Evolutionary conservation across 179 eudicot genomes (phyloP), one percentile per base, ranked within the genome.

Genomic region (Dionaea muscipula): DNA sequence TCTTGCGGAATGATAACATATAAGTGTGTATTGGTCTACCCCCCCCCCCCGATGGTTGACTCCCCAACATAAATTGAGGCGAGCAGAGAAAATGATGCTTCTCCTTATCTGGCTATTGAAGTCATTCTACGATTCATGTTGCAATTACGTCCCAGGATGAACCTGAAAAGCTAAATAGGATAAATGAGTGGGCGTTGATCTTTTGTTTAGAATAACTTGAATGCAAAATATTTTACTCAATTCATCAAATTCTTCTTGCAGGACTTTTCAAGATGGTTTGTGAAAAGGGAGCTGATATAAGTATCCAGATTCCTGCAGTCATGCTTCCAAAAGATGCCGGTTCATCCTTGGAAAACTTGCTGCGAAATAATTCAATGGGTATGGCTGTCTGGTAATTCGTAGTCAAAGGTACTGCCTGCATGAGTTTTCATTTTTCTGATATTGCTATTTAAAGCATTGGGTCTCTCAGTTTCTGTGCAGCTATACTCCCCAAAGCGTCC

Each of bases 201-300:
- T n/a, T n/a, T n/a, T n/a, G n/a, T n/a, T n/a, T n/a, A n/a, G n/a
- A n/a, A n/a, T n/a, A n/a, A n/a, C n/a, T n/a, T n/a, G n/a, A n/a
- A 16, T 8, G 3, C 14, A 0, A 19, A 38, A 45, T 22, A 10
- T 56, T 41, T 26, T 3, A 7, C 21, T 33, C 39, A 15, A 26
- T 8, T 3, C 6, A n/a, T 24, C 11, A 10, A 9, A 2, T 38
- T 60, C 25, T 48, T 68, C 47, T 26, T 68, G 70, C 85, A 91
- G 98, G 79, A 66, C 95, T 91, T 54, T 86, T 86, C 71, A 91
- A 91, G 68, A 91, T 91, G 98, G 95, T 90, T 19, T 86, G 98
- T 63, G 95, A 91, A 72, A 72, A 78, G 56, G 91, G 83, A 51
- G 75, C 91, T 41, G 78, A 82, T 63, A 61, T 75, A 38, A 38